Evolutionary conservation across 371 early-diverging fungal species (phyloP), one percentile per base, ranked within the genome.

Genomic region (Syncephalastrum sp.): DNA sequence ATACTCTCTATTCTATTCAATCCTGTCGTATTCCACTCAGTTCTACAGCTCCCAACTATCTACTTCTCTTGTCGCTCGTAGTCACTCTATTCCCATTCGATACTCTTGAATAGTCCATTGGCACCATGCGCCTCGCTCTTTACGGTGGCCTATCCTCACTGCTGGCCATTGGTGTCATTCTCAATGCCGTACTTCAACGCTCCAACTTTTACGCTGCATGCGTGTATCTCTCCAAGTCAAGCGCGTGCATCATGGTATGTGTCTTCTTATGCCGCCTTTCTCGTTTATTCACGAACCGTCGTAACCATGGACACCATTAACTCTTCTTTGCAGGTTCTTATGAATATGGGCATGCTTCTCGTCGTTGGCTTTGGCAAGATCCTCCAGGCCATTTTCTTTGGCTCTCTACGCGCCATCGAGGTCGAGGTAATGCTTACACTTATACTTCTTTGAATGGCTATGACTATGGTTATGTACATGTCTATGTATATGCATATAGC

Each of bases 171-270:
- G 82, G 83, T 29, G 90, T 91, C 44, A 68, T 93, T 42, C 73
- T 83, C 6, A 82, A 82, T 41, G 91, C 93, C 52, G 85, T 89
- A 67, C 68, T 79, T 50, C 87, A 90, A 67, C 85, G 90, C 42
- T 79, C 86, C 24, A 87, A 91, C 71, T 96, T 93, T 78, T 96
- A 91, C 71, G 79, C 94, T 16, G 92, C 92, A 3, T 91, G 93
- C 68, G 83, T 96, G 33, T 88, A 91, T 60, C 79, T 96, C 51
- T 87, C 91, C 3, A 88, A 90, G 63, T 93, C 93, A 12, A 89
- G 86, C 65, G 85, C 90, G n/a, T 86, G 89, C 60, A 81, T 94
- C 72, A 83, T 96, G 91, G 88, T 92, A 77, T 17, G 46, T 19
- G 12, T 10, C 29, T 16, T 53, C 2, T 21, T 21, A n/a, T 21